These are phyloP conservation scores for Mallotus repandus DNA, from an alignment of 441 rosid genomes.

Conservation along the genomic window DNA sequence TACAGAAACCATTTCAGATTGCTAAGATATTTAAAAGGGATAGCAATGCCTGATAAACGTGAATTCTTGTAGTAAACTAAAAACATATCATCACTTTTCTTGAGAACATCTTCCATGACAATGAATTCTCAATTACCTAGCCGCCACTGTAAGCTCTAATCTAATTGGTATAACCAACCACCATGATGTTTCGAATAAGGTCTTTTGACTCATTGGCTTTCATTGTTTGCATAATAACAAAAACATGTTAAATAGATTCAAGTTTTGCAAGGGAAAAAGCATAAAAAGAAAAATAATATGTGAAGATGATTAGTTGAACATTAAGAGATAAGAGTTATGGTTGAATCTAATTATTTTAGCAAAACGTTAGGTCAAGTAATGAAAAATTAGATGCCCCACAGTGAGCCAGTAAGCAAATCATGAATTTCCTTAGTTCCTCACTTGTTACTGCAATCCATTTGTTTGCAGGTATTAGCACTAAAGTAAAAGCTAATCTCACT, in stretches of 20 bases:
- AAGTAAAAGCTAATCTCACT: neutral
- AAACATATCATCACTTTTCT: neutral
- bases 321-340: neutral
- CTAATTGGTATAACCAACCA: neutral
- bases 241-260: neutral
- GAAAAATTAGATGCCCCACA: neutral
- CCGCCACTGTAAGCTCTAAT: neutral
- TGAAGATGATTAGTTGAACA: neutral
- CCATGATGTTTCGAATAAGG: neutral
- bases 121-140: neutral
- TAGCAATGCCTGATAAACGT: slow-evolving; percentile 1
- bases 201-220: neutral
- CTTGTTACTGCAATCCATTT: neutral
- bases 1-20: neutral
- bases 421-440: neutral
- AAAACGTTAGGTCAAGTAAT: neutral
- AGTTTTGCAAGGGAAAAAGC: neutral
- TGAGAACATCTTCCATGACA: neutral
- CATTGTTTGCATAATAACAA: neutral
- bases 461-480: slow-evolving; percentile 2
- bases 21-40: neutral
- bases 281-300: no score
- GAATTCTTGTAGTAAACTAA: neutral
- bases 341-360: neutral
- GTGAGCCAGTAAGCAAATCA: neutral